A percentile compares a stretch with the other conserved stretches of the same genome.
These are phyloP conservation scores for Papilionanthe hybrid DNA, from an alignment of 116 monocot genomes.

Conservation along the genomic window DNA sequence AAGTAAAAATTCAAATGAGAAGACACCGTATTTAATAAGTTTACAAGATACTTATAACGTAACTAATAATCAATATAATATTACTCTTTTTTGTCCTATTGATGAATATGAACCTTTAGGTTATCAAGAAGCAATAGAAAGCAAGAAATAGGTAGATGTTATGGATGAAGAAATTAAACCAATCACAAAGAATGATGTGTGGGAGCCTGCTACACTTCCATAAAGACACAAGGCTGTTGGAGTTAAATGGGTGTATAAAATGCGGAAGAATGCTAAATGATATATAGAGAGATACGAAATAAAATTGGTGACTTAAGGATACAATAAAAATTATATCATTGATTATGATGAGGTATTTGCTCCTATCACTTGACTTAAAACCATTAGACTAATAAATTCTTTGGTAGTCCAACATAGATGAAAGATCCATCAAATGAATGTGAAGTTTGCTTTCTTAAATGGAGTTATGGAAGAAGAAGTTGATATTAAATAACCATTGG, in stretches of 20 bases:
- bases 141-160: background rate
- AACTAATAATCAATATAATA: too few species aligned
- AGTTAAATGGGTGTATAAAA: background rate
- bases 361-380: background rate
- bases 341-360: background rate
- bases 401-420: too few species aligned
- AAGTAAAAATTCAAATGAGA: too few species aligned
- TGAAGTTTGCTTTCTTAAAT: too few species aligned
- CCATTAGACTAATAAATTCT: background rate
- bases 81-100: too few species aligned
- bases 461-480: conserved; percentile 1
- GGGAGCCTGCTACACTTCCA: background rate
- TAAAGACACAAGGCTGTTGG: background rate
- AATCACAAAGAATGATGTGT: too few species aligned
- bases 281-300: background rate
- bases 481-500: background rate
- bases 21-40: too few species aligned
- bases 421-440: too few species aligned
- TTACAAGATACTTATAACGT: too few species aligned
- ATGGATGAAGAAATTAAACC: too few species aligned
- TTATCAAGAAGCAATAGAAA: background rate
- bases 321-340: background rate
- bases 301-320: background rate
- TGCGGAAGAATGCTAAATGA: too few species aligned
- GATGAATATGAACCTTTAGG: background rate